phyloP scores from a whole-genome alignment of 352 stramenopile species.

The Pythium utonaiense region DNA sequence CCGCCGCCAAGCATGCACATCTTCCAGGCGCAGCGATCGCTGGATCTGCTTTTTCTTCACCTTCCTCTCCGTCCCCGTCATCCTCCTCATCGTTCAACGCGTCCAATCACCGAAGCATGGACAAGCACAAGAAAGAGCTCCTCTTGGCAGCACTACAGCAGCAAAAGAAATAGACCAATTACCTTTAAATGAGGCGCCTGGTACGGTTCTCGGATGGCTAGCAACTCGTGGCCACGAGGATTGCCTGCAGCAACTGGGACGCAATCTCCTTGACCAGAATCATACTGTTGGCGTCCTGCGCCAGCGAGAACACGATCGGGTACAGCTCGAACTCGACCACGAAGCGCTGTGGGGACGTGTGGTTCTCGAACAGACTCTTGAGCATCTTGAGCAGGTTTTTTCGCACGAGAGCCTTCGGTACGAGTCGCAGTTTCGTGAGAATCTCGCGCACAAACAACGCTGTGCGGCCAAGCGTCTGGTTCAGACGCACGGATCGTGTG shows the following conservation, averaged over 20 bases:
- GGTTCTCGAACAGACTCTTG: conserved; percentile 86
- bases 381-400: conserved; percentile 93
- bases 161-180: conserved; percentile 26
- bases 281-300: conserved; percentile 87
- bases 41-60: background rate
- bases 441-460: conserved; percentile 86
- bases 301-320: conserved; percentile 67
- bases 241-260: conserved; percentile 79
- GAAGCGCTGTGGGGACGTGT: conserved; percentile 83
- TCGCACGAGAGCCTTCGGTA: conserved; percentile 86
- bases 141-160: conserved; percentile 45
- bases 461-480: conserved; percentile 82
- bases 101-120: conserved; percentile 60
- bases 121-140: conserved; percentile 68
- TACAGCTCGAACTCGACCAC: conserved; percentile 88
- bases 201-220: conserved; percentile 10
- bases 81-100: conserved; percentile 33
- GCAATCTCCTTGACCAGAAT: conserved; percentile 89
- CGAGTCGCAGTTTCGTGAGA: conserved; percentile 66
- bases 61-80: conserved; percentile 1
- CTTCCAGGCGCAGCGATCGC: too few relatives aligned
- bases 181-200: background rate
- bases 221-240: conserved; percentile 67
- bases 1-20: conserved; percentile 14
- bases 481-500: conserved; percentile 67